Base-by-base conservation (phyloP, 2,329 filamentous ascomycete genomes). In the Albifimbria verrucaria region DNA sequence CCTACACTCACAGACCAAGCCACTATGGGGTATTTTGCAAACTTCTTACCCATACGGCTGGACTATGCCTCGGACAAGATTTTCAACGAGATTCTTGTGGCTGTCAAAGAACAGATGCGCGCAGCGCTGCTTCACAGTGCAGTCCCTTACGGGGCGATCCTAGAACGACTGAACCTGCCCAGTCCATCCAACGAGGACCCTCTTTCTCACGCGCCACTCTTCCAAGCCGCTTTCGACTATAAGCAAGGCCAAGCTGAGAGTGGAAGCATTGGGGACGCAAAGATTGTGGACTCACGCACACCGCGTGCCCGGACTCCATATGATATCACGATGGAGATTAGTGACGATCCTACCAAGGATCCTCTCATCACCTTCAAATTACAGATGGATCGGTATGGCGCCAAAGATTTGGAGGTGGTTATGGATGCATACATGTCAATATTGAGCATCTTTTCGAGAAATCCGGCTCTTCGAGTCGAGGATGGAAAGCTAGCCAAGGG, bases 71-170 rank as follows among this genome's bases (percentile, higher is more conserved):
- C 45, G 18, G 24, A 48, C 9, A 25, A 25, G 26, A 48, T 48
- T 23, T 48, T 48, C 45, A 28, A 25, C 15, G 45, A 48, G 18
- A 23, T 28, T 5, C 45, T 48, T 18, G 26, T 24, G 17, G 45
- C 10, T 9, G 21, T 23, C 26, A 48, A 28, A 18, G 21, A 48
- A 23, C 24, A 48, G 23, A 23, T 48, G 24, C 45, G 45, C 21
- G 20, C 10, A 17, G 21, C 61, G 69, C 15, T n/a, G 12, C 11
- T 39, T 4, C 32, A 39, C 11, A n/a, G 32, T 15, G 32, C 32
- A 5, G 32, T 39, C 5, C 32, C 32, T 6, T 39, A 39, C 11
- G 18, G 15, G 32, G 32, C 32, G 12, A 39, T 39, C 11, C 32
- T 39, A 17, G 32, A 39, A 12, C 32, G 32, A 39, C 32, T 39